phyloP scores from a whole-genome alignment of 306 rosid species.

The Cucumis hystrix region DNA sequence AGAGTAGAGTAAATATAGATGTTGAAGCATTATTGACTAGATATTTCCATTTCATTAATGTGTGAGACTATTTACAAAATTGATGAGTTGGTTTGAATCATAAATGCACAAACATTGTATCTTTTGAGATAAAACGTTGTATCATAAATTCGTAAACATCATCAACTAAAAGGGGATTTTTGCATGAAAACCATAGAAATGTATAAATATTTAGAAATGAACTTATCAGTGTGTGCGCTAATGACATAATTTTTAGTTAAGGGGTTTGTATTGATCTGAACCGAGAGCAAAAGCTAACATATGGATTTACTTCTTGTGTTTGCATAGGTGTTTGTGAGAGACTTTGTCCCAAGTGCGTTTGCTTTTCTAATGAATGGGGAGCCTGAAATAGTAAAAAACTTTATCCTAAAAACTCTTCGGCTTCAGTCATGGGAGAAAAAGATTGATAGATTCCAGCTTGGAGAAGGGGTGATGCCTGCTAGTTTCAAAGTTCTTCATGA shows the following conservation, averaged over 20 bases:
- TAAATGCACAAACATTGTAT: neutral
- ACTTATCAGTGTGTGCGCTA: neutral
- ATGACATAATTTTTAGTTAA: neutral
- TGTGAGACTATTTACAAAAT: neutral
- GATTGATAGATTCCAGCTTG: constrained; percentile 72
- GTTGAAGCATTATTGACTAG: neutral
- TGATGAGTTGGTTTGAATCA: neutral
- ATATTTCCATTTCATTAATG: neutral
- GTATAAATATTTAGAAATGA: neutral
- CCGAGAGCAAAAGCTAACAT: neutral
- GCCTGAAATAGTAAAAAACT: constrained; percentile 67
- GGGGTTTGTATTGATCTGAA: neutral
- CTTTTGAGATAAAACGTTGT: neutral
- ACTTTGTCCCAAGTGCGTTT: constrained; percentile 82
- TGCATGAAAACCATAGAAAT: neutral
- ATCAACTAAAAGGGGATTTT: neutral
- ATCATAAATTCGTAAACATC: neutral
- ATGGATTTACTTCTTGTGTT: constrained; percentile 2
- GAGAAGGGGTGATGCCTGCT: constrained; percentile 98
- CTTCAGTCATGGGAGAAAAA: constrained; percentile 94
- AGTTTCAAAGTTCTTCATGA: constrained; percentile 86
- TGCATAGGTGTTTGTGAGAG: constrained; percentile 79
- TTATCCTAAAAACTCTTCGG: constrained; percentile 71
- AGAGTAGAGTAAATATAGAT: neutral
- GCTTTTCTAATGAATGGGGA: constrained; percentile 80